These are phyloP conservation scores for Monilinia laxa DNA, from an alignment of 2,329 filamentous ascomycete species.

Conservation along the genomic window DNA sequence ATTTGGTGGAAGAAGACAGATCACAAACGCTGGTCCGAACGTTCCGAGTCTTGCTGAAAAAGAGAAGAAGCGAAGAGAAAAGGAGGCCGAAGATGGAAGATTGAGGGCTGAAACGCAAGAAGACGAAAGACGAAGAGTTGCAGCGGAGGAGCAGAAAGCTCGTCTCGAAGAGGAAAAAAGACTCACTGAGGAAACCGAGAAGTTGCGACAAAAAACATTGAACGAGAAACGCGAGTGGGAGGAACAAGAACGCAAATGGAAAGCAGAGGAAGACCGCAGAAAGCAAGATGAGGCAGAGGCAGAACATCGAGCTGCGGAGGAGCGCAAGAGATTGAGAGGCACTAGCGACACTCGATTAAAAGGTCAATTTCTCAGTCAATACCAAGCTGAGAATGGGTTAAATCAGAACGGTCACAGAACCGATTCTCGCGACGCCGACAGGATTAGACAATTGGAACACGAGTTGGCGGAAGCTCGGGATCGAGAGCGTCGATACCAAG, in stretches of 20 bases:
- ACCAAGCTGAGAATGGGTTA: conserved; percentile 67
- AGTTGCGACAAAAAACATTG: conserved; percentile 57
- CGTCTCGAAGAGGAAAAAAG: conserved; percentile 62
- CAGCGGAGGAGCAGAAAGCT: conserved; percentile 61
- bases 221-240: conserved; percentile 74
- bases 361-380: conserved; percentile 84
- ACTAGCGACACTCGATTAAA: conserved; percentile 67
- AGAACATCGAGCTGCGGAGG: conserved; percentile 64
- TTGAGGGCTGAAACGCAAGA: conserved; percentile 56
- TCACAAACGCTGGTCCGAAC: conserved; percentile 75
- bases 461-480: conserved; percentile 67
- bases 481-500: conserved; percentile 63
- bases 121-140: conserved; percentile 46
- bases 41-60: conserved; percentile 85
- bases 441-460: conserved; percentile 77
- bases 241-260: conserved; percentile 75
- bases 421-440: conserved; percentile 56
- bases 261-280: conserved; percentile 70
- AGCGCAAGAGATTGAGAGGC: conserved; percentile 59
- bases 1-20: conserved; percentile 89
- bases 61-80: conserved; percentile 63
- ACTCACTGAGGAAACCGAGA: conserved; percentile 65
- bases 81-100: conserved; percentile 59
- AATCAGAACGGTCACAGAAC: conserved; percentile 41
- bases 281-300: conserved; percentile 71